Evolutionary conservation across 179 eudicot species (phyloP).

Genomic region (Spinacia oleracea): DNA sequence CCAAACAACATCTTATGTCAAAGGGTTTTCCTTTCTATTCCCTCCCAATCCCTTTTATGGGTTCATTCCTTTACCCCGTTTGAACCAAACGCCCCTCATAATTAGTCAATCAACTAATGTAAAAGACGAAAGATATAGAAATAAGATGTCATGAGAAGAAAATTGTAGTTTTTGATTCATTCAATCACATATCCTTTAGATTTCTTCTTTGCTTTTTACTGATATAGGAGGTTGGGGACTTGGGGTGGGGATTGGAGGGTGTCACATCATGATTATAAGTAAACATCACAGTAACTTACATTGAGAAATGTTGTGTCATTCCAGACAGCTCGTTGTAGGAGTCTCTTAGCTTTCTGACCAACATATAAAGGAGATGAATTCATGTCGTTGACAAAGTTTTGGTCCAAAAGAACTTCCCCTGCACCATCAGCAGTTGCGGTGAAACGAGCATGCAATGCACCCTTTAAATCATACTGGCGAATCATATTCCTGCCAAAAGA

Average conservation of each 20-base stretch:
- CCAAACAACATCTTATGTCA: too few relatives aligned
- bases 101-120: too few relatives aligned
- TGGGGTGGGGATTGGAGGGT: background rate
- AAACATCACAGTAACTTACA: conserved; percentile 43
- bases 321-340: conserved; percentile 85
- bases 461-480: conserved; percentile 89
- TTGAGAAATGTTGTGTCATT: conserved; percentile 86
- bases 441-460: conserved; percentile 82
- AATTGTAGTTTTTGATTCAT: background rate
- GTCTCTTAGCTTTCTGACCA: conserved; percentile 61
- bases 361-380: conserved; percentile 75
- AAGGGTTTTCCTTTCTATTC: too few relatives aligned
- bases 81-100: too few relatives aligned
- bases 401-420: conserved; percentile 85
- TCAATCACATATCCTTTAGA: background rate
- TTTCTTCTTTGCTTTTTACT: background rate
- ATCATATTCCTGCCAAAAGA: conserved; percentile 63
- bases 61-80: too few relatives aligned
- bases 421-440: conserved; percentile 59
- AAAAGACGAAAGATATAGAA: too few relatives aligned
- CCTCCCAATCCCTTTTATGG: too few relatives aligned
- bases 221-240: too few relatives aligned
- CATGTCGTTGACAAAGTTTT: conserved; percentile 93
- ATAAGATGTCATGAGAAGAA: too few relatives aligned
- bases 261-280: background rate